Conservation (phyloP, 306 rosid genomes). For the Dryas octopetala region DNA sequence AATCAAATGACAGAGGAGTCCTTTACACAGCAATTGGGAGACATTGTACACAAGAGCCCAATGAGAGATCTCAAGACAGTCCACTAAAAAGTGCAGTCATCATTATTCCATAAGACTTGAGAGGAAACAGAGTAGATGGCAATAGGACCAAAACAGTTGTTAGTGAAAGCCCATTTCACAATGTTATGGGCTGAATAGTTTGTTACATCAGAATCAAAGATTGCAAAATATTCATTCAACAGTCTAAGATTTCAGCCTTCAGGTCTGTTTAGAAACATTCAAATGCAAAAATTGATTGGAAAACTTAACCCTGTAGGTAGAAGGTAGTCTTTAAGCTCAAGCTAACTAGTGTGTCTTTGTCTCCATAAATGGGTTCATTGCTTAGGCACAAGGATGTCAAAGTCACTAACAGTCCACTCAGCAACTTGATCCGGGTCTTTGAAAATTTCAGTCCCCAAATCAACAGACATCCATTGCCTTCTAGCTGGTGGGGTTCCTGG, state of each 20-base stretch:
- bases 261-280: background rate
- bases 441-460: conserved; percentile 46
- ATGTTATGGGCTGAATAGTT: background rate
- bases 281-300: background rate
- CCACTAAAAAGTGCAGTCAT: too few species aligned
- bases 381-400: conserved; percentile 32
- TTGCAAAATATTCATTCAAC: too few species aligned
- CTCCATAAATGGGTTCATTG: background rate
- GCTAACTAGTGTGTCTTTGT: background rate
- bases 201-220: too few species aligned
- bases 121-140: too few species aligned
- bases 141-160: background rate
- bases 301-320: background rate
- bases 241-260: background rate
- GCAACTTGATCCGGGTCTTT: conserved; percentile 41
- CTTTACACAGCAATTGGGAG: too few species aligned
- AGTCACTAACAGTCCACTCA: conserved; percentile 43
- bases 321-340: background rate
- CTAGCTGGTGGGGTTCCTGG: conserved; percentile 38
- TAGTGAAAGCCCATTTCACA: background rate
- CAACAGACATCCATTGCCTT: conserved; percentile 40
- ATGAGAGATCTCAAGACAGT: too few species aligned
- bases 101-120: too few species aligned
- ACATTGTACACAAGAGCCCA: too few species aligned
- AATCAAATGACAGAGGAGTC: too few species aligned